Percentiles rank a stretch among this genome's conserved stretches.
Conservation (phyloP, 225 moss, liverwort and hornwort genomes). For the Antitrichia curtipendula region DNA sequence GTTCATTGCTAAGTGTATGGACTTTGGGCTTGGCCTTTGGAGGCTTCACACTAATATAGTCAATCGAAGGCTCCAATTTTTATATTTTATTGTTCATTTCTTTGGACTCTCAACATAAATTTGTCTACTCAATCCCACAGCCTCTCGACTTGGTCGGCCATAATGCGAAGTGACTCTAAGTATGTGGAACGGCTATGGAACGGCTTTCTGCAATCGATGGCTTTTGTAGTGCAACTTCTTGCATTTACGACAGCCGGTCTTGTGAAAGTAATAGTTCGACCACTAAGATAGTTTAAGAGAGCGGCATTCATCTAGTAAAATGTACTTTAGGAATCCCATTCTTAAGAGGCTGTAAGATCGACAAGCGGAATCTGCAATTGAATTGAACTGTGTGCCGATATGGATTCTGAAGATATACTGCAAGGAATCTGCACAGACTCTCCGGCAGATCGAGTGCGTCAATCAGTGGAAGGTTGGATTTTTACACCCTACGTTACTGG, state of each 20-base stretch:
- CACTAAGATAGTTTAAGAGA: background rate
- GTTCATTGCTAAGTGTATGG: too few species aligned
- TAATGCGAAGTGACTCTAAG: too few species aligned
- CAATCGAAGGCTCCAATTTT: too few species aligned
- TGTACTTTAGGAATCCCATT: background rate
- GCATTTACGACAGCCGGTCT: background rate
- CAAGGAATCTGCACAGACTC: background rate
- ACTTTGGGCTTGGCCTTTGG: too few species aligned
- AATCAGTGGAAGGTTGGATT: too few species aligned
- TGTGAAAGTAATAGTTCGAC: background rate
- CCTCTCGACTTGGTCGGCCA: too few species aligned
- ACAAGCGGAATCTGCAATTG: background rate
- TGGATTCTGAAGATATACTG: background rate
- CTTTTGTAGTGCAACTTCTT: background rate
- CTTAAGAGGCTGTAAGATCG: background rate
- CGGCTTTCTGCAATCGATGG: background rate
- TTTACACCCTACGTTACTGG: too few species aligned
- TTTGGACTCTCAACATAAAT: too few species aligned
- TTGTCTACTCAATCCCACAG: too few species aligned
- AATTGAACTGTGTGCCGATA: background rate
- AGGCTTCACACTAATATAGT: too few species aligned
- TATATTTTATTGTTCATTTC: too few species aligned
- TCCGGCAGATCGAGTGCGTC: background rate
- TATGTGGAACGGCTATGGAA: background rate
- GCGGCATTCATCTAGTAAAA: background rate